Evolutionary conservation across 805 yeast species (phyloP), one percentile per base, ranked within the genome.

Genomic region (Maudiozyma barnettii): DNA sequence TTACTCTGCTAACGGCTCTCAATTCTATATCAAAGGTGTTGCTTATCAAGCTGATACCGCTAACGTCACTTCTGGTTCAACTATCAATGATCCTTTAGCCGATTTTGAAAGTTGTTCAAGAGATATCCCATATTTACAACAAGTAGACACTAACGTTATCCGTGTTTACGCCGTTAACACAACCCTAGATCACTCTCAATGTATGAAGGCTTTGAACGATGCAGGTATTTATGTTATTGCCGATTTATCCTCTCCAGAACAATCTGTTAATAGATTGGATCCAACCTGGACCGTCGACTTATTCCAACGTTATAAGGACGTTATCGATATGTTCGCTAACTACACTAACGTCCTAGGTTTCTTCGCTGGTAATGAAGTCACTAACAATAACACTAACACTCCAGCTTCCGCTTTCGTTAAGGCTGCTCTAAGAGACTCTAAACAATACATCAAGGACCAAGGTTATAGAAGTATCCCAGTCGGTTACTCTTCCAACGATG

Each of bases 341-440:
- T 84, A 83, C 67, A 75, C 85, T 59, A 84, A 84, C 65, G 74
- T 82, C 45, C 71, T 84, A 55, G 93, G 93, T 58, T 84, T 84
- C 75, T 84, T 84, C 65, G 91, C 91, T 43, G 91, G 91, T 74
- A 84, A 84, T 63, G 91, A 84, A 74, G 91, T 84, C 52, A 76
- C 88, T 59, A 83, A 84, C 68, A 74, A 77, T 57, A 64, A 63
- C 30, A 62, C 77, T 56, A 83, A 81, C 69, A 80, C 90, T 49
- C 81, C 74, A 52, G 82, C 91, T 49, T 84, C 91, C 47, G 82
- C 91, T 36, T 84, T 77, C 63, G 91, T 84, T 54, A 84, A 84
- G 67, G 91, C 91, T 51, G 91, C 91, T 29, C 67, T 84, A 49
- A 79, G 93, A 76, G 91, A 84, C 65, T 73, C 79, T 58, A 84